Conservation (phyloP, 345 rosid species). For the Moringa oleifera region DNA sequence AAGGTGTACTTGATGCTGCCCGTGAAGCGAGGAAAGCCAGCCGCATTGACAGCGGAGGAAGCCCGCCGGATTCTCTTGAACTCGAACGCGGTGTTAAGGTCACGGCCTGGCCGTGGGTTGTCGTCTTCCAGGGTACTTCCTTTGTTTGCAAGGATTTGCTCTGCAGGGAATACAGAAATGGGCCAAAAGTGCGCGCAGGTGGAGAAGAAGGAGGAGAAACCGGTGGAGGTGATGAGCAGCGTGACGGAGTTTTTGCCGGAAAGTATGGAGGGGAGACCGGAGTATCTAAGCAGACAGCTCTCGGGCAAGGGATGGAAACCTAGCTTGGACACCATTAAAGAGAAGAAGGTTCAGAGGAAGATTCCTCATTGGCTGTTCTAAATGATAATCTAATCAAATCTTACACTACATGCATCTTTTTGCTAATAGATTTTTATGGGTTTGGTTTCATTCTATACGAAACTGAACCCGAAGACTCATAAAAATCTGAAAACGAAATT, state of each 20-base stretch:
- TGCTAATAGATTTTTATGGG: no score
- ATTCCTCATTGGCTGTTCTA: slow-evolving; percentile 39
- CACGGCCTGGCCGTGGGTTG: slow-evolving; percentile 16
- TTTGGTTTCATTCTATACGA: no score
- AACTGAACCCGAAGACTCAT: no score
- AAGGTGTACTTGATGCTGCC: slow-evolving; percentile 69
- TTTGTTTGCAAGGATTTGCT: slow-evolving; percentile 37
- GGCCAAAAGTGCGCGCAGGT: neutral
- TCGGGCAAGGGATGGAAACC: slow-evolving; percentile 90
- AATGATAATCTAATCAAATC: no score
- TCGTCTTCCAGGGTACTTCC: slow-evolving; percentile 43
- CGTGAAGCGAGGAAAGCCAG: slow-evolving; percentile 35
- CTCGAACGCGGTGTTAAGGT: slow-evolving; percentile 43
- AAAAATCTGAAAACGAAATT: no score
- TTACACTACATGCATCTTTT: no score
- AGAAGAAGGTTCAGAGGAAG: slow-evolving; percentile 53
- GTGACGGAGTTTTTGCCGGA: slow-evolving; percentile 17
- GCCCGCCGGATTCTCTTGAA: slow-evolving; percentile 36
- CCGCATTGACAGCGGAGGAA: slow-evolving; percentile 40
- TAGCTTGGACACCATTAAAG: slow-evolving; percentile 65
- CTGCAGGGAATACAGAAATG: slow-evolving; percentile 8
- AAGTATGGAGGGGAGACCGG: slow-evolving; percentile 31
- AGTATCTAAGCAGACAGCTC: slow-evolving; percentile 49
- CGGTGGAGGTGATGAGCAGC: slow-evolving; percentile 7
- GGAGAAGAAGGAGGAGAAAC: slow-evolving; percentile 9